Base-by-base conservation (phyloP, 371 early-diverging fungal species). In the Apophysomyces variabilis region DNA sequence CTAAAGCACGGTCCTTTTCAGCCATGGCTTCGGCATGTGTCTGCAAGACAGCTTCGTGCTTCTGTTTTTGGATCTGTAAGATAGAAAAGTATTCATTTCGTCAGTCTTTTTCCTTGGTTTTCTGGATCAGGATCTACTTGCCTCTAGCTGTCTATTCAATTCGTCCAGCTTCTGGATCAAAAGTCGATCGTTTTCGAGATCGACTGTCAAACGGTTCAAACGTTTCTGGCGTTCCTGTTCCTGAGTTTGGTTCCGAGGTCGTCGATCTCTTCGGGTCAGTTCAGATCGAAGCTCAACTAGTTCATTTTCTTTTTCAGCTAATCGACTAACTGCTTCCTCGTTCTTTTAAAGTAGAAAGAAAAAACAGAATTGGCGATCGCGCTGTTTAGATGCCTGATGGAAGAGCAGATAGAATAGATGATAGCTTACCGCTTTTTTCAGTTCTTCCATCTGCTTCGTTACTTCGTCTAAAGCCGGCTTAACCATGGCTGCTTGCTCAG, bases 111-210 rank as follows among this genome's bases (percentile, higher is more conserved):
- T 46, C 36, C 13, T 45, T 18, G 21, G 7, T 58, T 7, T 14
- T 44, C 43, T 7, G 1, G 37, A 35, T 3, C n/a, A 26, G 14
- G 16, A 0, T 41, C 26, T 9, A 1, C 13, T 67, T 73, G 78
- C 83, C 66, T 83, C 78, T 6, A 83, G 61, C 35, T 83, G 80
- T 18, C 69, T 67, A 35, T 79, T 80, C 3, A 83, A 38, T 36
- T 83, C 83, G 43, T 83, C 77, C 12, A 83, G 32, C 65, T 76
- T 79, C 58, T 76, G 78, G 8, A 78, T 74, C 57, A 79, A 66
- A 41, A 79, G 16, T 39, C 78, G 73, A 47, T 70, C 64, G 47
- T 62, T 69, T 61, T 83, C 83, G 37, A 83, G 70, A 60, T 83
- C 83, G 62, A 83, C 66, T 4, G 79, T 78, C 18, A 78, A 50